Conservation (phyloP, 2,329 filamentous ascomycete species). For the Talaromyces piceae region DNA sequence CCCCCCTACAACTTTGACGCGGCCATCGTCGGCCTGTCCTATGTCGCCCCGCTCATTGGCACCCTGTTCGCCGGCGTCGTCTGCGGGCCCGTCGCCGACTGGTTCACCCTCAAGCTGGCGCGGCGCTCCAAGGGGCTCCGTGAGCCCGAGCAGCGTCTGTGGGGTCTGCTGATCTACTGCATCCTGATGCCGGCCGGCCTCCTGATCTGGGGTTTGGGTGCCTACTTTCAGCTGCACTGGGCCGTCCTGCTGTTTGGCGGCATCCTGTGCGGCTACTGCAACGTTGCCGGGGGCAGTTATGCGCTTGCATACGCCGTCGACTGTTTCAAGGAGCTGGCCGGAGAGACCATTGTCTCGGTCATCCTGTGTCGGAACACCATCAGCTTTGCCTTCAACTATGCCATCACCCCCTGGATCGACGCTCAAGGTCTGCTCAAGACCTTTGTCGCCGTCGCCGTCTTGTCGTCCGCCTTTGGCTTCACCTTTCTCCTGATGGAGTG, state of each 20-base stretch:
- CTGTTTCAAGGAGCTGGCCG: slow-evolving; percentile 41
- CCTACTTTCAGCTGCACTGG: slow-evolving; percentile 43
- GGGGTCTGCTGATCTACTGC: slow-evolving; percentile 13
- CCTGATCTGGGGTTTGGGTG: slow-evolving; percentile 37
- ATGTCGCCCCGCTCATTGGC: slow-evolving; percentile 20
- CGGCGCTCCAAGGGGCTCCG: slow-evolving; percentile 19
- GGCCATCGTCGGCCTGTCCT: slow-evolving; percentile 19
- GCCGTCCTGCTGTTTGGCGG: slow-evolving; percentile 44
- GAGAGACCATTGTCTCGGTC: slow-evolving; percentile 45
- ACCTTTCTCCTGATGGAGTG: slow-evolving; percentile 42
- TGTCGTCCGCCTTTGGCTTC: slow-evolving; percentile 31
- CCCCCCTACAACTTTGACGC: slow-evolving; percentile 23
- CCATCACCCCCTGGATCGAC: slow-evolving; percentile 41
- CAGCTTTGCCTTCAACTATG: slow-evolving; percentile 37
- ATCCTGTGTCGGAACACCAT: slow-evolving; percentile 42
- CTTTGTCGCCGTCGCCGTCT: slow-evolving; percentile 37
- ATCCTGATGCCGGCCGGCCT: slow-evolving; percentile 10
- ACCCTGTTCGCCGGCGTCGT: slow-evolving; percentile 11
- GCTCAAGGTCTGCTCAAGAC: slow-evolving; percentile 38
- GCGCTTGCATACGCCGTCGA: slow-evolving; percentile 44
- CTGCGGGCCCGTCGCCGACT: slow-evolving; percentile 19
- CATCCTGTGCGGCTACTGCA: slow-evolving; percentile 39
- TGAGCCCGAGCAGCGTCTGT: slow-evolving; percentile 20
- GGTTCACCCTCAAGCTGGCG: slow-evolving; percentile 17
- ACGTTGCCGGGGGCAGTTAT: slow-evolving; percentile 38